A percentile compares a stretch with the other conserved stretches of the same genome.
Evolutionary conservation across 129 eudicot genomes (phyloP).

Genomic region (Flaveria ramosissima): DNA sequence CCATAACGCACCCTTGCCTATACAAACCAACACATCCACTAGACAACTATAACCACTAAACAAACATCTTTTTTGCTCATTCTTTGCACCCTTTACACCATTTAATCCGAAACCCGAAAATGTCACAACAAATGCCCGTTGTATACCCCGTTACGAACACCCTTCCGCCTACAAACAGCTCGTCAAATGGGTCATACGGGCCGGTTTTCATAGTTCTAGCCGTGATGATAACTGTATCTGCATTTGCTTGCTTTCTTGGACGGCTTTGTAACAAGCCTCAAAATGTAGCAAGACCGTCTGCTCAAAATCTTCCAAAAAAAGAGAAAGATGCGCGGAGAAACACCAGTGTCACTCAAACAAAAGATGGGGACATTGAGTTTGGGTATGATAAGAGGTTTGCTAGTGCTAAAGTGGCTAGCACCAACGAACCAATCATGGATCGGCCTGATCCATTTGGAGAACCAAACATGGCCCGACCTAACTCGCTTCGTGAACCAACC

Average conservation of each 20-base stretch:
- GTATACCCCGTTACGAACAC: constrained; percentile 39
- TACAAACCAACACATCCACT: constrained; percentile 23
- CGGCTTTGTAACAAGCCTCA: constrained; percentile 32
- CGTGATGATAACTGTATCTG: constrained; percentile 32
- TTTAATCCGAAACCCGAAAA: constrained; percentile 17
- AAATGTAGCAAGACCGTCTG: constrained; percentile 25
- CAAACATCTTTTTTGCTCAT: constrained; percentile 22
- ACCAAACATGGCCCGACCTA: constrained; percentile 20
- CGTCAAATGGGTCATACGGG: constrained; percentile 44
- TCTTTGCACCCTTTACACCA: background rate
- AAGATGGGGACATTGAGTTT: constrained; percentile 44
- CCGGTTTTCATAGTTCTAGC: constrained; percentile 45
- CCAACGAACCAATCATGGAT: constrained; percentile 22
- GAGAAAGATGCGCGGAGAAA: constrained; percentile 18
- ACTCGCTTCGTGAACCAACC: constrained; percentile 28
- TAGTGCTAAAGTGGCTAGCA: constrained; percentile 38
- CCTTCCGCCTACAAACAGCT: constrained; percentile 25
- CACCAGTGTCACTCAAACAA: constrained; percentile 6
- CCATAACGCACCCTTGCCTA: constrained; percentile 29
- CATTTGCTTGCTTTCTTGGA: constrained; percentile 43
- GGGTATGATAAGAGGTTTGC: constrained; percentile 41
- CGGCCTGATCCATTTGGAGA: constrained; percentile 27
- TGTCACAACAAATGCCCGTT: constrained; percentile 43
- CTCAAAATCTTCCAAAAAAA: constrained; percentile 28
- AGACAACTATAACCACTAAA: constrained; percentile 18